Evolutionary conservation across 768 basidiomycete genomes (phyloP).

Genomic region (Boletus sensibilis): DNA sequence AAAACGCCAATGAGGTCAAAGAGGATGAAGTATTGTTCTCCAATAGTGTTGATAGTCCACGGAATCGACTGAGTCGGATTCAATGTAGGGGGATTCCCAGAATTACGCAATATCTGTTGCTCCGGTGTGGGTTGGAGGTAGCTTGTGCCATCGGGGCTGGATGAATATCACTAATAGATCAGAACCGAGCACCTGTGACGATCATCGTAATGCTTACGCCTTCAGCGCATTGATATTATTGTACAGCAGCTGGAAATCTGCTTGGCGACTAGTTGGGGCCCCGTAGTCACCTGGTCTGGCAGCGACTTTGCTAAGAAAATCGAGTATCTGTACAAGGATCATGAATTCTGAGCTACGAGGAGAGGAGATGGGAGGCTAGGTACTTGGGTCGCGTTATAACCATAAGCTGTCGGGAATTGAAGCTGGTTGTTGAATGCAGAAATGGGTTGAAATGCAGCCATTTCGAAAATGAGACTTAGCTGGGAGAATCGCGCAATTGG

Average conservation of each 20-base stretch:
- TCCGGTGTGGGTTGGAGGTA: too few species aligned
- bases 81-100: too few species aligned
- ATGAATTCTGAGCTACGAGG: background rate
- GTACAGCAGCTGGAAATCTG: background rate
- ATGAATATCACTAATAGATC: too few species aligned
- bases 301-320: background rate
- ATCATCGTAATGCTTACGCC: too few species aligned
- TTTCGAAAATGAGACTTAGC: background rate
- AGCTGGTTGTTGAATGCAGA: background rate
- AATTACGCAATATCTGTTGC: too few species aligned
- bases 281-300: background rate
- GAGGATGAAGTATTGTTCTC: too few species aligned
- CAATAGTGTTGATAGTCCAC: too few species aligned
- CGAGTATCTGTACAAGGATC: background rate
- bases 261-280: background rate
- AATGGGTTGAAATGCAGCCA: background rate
- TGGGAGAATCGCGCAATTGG: too few species aligned
- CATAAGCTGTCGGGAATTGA: background rate
- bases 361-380: background rate
- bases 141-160: too few species aligned
- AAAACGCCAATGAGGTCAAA: too few species aligned
- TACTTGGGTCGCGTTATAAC: background rate
- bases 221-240: background rate
- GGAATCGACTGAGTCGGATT: too few species aligned
- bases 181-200: too few species aligned